phyloP scores from a whole-genome alignment of 148 eudicot genomes.

The Rhododendron ovatum region DNA sequence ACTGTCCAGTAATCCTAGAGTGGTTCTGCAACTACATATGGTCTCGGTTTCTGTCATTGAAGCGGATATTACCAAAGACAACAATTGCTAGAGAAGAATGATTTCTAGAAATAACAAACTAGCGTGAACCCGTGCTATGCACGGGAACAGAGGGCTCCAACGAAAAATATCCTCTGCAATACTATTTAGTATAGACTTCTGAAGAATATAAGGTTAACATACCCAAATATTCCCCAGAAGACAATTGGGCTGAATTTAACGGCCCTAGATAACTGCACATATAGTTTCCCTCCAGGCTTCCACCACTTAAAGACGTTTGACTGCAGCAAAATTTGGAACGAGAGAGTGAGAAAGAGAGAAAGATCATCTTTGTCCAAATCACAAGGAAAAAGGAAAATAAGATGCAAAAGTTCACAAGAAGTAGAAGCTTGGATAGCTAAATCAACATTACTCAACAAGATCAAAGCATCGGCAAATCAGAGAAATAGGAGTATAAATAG shows the following conservation, averaged over 20 bases:
- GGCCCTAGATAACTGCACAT: slow-evolving; percentile 51
- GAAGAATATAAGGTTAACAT: slow-evolving; percentile 15
- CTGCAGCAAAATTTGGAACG: slow-evolving; percentile 36
- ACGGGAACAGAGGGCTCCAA: too few relatives aligned
- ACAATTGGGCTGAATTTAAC: slow-evolving; percentile 64
- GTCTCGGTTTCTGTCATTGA: neutral
- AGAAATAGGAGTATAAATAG: neutral
- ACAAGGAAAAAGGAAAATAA: neutral
- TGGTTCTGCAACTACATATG: too few relatives aligned
- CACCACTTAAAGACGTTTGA: slow-evolving; percentile 81
- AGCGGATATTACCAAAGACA: neutral
- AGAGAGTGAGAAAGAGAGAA: neutral
- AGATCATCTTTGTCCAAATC: neutral
- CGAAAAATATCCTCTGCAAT: too few relatives aligned
- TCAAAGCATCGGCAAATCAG: neutral
- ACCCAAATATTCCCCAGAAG: slow-evolving; percentile 90
- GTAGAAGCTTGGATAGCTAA: neutral
- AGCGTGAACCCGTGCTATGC: neutral
- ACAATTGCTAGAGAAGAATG: neutral
- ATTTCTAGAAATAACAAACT: neutral
- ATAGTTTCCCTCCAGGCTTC: slow-evolving; percentile 70
- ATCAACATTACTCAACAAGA: neutral
- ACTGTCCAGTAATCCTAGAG: neutral
- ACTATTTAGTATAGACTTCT: neutral
- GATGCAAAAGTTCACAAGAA: neutral